phyloP scores from a whole-genome alignment of 2,329 filamentous ascomycete species.

The Phialophora tarda region DNA sequence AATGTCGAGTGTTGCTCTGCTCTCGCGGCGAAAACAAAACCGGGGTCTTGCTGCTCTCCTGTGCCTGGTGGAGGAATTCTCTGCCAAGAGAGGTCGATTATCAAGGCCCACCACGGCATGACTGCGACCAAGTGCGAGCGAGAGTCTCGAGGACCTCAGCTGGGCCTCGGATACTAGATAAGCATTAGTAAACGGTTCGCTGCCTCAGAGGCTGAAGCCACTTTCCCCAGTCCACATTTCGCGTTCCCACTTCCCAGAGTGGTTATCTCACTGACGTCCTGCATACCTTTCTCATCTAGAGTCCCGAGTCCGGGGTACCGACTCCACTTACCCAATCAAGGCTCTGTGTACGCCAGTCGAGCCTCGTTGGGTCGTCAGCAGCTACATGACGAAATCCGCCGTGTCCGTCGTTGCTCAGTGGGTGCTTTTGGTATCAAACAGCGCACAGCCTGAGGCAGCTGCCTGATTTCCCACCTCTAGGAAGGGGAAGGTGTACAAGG shows the following conservation, averaged over 20 bases:
- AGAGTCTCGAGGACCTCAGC: background rate
- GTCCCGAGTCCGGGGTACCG: background rate
- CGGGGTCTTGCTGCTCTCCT: background rate
- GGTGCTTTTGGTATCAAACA: background rate
- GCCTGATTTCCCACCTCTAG: background rate
- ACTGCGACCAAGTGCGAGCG: background rate
- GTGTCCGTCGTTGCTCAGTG: background rate
- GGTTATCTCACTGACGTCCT: background rate
- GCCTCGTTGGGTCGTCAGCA: background rate
- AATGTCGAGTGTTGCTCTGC: background rate
- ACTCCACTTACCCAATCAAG: background rate
- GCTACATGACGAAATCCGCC: background rate
- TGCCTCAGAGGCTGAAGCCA: background rate
- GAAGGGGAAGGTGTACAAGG: background rate
- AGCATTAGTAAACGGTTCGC: background rate
- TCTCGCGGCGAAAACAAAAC: background rate
- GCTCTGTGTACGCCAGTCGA: background rate
- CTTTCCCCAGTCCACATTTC: background rate
- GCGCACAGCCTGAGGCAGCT: background rate
- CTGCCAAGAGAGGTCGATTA: background rate
- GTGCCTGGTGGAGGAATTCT: background rate
- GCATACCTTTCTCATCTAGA: background rate
- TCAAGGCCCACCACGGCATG: background rate
- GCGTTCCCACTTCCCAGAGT: background rate
- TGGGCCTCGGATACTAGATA: background rate